Evolutionary conservation across 495 filamentous ascomycete genomes (phyloP), one percentile per base, ranked within the genome.

Genomic region (Tuber umbilicatum): DNA sequence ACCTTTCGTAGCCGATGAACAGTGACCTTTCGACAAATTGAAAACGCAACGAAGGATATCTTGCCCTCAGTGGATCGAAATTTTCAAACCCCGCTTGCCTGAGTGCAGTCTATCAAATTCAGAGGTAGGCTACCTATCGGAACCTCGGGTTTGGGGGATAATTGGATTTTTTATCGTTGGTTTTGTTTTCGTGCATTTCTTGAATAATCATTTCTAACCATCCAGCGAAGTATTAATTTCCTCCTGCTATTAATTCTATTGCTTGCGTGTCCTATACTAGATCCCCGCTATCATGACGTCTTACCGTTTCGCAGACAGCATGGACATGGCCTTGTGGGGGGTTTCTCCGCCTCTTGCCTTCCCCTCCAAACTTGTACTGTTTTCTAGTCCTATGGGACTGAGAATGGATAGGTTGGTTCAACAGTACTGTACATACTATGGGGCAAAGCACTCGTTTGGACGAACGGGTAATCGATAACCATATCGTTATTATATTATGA

Each of bases 21-120:
- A 74, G 31, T 81, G 80, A 43, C 47, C n/a, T n/a, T 82, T 69
- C 73, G 73, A 41, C 77, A 82, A 71, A 81, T 82, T 79, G 80
- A 79, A 16, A 74, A 81, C 71, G 79, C 80, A n/a, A 79, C 81
- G 79, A 77, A 78, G 68, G 80, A 82, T 73, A 82, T 81, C 37
- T 43, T 82, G 67, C 50, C 75, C 31, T 70, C 72, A 37, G 76
- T 78, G 2, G 76, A 78, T 70, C 70, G 76, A 50, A 78, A 37
- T 27, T 76, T 78, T 69, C 76, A 70, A 68, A 41, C 40, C 40
- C 10, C 10, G 3, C 10, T 41, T 41, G 10, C 40, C 3, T 41
- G 40, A 41, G 9, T 21, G 40, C 60, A 74, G 41, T 73, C 70
- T 31, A 55, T 38, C 37, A 47, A 23, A 72, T 73, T 43, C 42